These are phyloP conservation scores for Schrenkiella parvula DNA, from an alignment of 345 rosid genomes.

Conservation along the genomic window DNA sequence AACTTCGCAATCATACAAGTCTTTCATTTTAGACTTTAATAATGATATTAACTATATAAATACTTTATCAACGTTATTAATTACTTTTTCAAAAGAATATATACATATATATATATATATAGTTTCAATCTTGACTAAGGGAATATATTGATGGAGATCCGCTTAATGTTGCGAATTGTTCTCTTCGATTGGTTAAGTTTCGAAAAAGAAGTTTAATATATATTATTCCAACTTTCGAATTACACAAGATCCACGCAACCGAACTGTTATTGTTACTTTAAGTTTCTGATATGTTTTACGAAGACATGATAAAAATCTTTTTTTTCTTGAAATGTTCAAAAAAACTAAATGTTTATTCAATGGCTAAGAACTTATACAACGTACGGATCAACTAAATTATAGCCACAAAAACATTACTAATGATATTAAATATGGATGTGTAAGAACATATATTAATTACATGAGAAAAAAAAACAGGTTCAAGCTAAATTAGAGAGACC, in stretches of 20 bases:
- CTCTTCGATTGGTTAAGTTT: background rate
- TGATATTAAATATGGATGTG: background rate
- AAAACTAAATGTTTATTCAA: background rate
- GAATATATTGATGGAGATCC: conserved; percentile 3
- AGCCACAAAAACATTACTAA: background rate
- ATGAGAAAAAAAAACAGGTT: background rate
- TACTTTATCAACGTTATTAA: background rate
- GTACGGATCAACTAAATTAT: background rate
- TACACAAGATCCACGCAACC: conserved; percentile 1
- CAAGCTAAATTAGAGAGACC: background rate
- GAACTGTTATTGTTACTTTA: background rate
- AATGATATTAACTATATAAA: too few relatives aligned
- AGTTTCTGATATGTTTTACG: background rate
- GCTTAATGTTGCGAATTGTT: conserved; percentile 14
- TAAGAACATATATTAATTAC: background rate
- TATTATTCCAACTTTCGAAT: background rate
- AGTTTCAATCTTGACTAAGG: background rate
- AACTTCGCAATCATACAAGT: conserved; percentile 1
- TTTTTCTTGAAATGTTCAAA: background rate
- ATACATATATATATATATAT: too few relatives aligned
- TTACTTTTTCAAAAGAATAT: background rate
- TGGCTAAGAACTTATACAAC: background rate
- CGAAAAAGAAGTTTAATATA: background rate
- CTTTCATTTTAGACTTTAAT: conserved; percentile 1
- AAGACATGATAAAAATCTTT: background rate